Evolutionary conservation across 805 yeast species (phyloP).

Genomic region (Saccharomyces mikatae): DNA sequence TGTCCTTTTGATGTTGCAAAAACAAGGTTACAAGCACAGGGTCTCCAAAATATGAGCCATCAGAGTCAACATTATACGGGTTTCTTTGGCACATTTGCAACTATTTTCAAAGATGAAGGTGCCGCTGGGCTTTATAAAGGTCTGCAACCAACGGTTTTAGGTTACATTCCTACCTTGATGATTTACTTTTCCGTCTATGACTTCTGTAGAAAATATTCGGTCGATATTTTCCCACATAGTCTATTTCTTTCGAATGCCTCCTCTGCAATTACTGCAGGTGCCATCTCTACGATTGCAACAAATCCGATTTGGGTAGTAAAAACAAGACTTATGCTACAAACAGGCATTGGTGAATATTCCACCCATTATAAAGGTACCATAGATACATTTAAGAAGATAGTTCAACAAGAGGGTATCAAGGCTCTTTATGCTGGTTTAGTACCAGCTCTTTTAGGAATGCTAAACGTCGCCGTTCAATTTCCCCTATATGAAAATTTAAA

Average conservation of each 20-base stretch:
- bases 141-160: constrained; percentile 81
- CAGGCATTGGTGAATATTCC: constrained; percentile 26
- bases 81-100: constrained; percentile 50
- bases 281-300: constrained; percentile 71
- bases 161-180: constrained; percentile 97
- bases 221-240: constrained; percentile 31
- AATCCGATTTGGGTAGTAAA: constrained; percentile 98
- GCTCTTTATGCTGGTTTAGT: constrained; percentile 85
- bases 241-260: constrained; percentile 35
- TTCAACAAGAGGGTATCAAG: constrained; percentile 63
- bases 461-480: constrained; percentile 94
- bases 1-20: constrained; percentile 96
- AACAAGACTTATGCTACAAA: constrained; percentile 86
- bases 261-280: constrained; percentile 82
- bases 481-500: constrained; percentile 86
- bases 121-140: constrained; percentile 80
- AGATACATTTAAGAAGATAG: constrained; percentile 79
- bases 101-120: constrained; percentile 74
- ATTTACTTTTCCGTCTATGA: constrained; percentile 90
- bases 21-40: constrained; percentile 90
- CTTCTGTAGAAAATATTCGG: constrained; percentile 52
- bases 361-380: constrained; percentile 56
- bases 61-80: constrained; percentile 44
- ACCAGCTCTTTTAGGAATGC: constrained; percentile 82
- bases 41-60: constrained; percentile 33